phyloP scores from a whole-genome alignment of 108 stramenopile genomes.

The Skeletonema costatum region DNA sequence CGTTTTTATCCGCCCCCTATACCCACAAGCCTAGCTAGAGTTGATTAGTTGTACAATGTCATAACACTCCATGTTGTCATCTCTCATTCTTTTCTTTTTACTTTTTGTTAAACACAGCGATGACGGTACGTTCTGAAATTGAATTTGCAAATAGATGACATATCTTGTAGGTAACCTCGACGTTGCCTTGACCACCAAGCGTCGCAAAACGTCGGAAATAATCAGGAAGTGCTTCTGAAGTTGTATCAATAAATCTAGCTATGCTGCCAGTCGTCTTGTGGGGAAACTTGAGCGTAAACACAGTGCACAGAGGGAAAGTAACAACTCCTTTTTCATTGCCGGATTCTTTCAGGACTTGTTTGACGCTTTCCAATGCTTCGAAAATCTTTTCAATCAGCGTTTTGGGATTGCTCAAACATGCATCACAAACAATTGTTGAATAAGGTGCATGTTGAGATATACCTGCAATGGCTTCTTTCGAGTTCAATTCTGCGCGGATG shows the following conservation, averaged over 20 bases:
- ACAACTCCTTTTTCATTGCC: constrained; percentile 10
- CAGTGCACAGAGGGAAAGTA: constrained; percentile 43
- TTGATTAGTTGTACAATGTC: no score
- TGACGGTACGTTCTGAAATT: constrained; percentile 47
- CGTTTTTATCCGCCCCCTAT: no score
- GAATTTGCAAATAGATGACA: constrained; percentile 66
- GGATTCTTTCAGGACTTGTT: constrained; percentile 1
- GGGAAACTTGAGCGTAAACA: constrained; percentile 59
- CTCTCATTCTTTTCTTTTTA: background rate
- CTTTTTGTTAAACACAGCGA: constrained; percentile 41
- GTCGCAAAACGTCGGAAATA: constrained; percentile 28
- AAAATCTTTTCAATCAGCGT: constrained; percentile 32
- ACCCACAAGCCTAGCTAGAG: no score
- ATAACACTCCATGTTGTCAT: no score
- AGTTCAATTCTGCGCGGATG: constrained; percentile 28
- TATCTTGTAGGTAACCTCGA: constrained; percentile 29
- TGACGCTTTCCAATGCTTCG: constrained; percentile 22
- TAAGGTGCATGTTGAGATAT: constrained; percentile 45
- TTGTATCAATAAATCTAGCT: constrained; percentile 25
- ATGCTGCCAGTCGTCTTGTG: constrained; percentile 52
- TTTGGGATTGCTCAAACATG: constrained; percentile 37
- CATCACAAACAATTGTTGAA: constrained; percentile 59
- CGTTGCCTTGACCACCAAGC: constrained; percentile 8
- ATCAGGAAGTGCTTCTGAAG: constrained; percentile 16
- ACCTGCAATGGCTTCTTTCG: constrained; percentile 19